A percentile compares a stretch with the other conserved stretches of the same genome.
phyloP scores from a whole-genome alignment of 2,329 filamentous ascomycete genomes.

The Aspergillus ochraceoroseus region DNA sequence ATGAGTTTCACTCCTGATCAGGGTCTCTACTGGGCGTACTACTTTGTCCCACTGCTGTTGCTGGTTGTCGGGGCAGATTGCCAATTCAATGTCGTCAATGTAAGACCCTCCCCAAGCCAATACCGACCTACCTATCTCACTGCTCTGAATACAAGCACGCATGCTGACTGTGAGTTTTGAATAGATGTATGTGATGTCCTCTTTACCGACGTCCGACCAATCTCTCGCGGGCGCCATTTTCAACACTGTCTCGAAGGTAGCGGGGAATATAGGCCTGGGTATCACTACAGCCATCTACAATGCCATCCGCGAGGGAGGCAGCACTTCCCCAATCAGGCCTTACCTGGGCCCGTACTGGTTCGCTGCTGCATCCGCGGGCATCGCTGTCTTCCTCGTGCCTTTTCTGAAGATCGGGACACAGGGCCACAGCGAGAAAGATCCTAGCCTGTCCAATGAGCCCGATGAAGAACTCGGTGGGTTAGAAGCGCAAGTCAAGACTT shows the following conservation, averaged over 20 bases:
- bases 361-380: too few species aligned
- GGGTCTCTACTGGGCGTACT: slow-evolving; percentile 61
- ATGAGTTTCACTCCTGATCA: slow-evolving; percentile 52
- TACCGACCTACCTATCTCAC: too few species aligned
- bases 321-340: too few species aligned
- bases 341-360: too few species aligned
- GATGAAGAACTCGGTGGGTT: too few species aligned
- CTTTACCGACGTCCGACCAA: slow-evolving; percentile 58
- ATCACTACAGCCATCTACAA: too few species aligned
- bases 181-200: slow-evolving; percentile 59
- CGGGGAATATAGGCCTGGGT: slow-evolving; percentile 3
- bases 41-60: slow-evolving; percentile 58
- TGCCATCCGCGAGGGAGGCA: too few species aligned
- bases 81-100: slow-evolving; percentile 66
- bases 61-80: slow-evolving; percentile 63
- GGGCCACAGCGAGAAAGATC: too few species aligned
- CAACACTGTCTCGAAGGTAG: slow-evolving; percentile 59
- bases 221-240: slow-evolving; percentile 64
- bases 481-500: too few species aligned
- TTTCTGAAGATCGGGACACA: too few species aligned
- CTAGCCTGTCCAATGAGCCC: too few species aligned
- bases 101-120: slow-evolving; percentile 36
- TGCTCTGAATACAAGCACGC: neutral
- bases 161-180: neutral
- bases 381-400: too few species aligned